Percentiles rank a stretch among this genome's conserved stretches.
Conservation (phyloP, 768 basidiomycete species). For the Mrakia frigida region DNA sequence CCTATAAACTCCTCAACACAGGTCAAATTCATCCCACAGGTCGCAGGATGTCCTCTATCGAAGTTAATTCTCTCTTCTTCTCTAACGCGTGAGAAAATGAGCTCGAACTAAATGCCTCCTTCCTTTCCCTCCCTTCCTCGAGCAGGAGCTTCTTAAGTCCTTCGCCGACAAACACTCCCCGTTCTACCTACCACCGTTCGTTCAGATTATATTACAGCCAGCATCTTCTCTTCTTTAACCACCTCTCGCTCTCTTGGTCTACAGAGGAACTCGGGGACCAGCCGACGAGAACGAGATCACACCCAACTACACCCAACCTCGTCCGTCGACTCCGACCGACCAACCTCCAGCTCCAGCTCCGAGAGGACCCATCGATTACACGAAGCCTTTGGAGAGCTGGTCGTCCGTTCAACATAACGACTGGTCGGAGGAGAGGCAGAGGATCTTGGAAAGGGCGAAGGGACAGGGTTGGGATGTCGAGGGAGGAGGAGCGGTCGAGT, state of each 20-base stretch:
- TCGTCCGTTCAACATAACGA: background rate
- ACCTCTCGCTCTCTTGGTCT: background rate
- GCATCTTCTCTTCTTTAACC: background rate
- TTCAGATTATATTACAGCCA: background rate
- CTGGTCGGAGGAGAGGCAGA: slow-evolving; percentile 10
- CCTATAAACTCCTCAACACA: background rate
- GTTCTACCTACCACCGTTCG: slow-evolving; percentile 29
- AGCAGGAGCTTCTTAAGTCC: slow-evolving; percentile 26
- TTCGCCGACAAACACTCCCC: slow-evolving; percentile 25
- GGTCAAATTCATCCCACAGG: background rate
- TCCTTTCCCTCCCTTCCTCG: background rate
- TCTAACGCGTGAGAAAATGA: background rate
- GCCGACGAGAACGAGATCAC: slow-evolving; percentile 21
- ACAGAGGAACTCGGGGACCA: slow-evolving; percentile 24
- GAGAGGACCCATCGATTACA: slow-evolving; percentile 13
- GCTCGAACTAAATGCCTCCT: background rate
- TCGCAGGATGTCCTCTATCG: slow-evolving; percentile 6
- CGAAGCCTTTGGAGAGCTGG: slow-evolving; percentile 13
- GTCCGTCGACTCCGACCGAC: background rate
- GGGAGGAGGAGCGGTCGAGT: slow-evolving; percentile 17
- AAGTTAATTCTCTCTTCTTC: background rate
- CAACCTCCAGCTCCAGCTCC: background rate
- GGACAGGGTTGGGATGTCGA: slow-evolving; percentile 16
- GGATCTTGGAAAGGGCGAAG: slow-evolving; percentile 16
- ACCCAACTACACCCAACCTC: slow-evolving; percentile 18